Conservation (phyloP, 2,329 filamentous ascomycete species). For the Aphanocladium album region DNA sequence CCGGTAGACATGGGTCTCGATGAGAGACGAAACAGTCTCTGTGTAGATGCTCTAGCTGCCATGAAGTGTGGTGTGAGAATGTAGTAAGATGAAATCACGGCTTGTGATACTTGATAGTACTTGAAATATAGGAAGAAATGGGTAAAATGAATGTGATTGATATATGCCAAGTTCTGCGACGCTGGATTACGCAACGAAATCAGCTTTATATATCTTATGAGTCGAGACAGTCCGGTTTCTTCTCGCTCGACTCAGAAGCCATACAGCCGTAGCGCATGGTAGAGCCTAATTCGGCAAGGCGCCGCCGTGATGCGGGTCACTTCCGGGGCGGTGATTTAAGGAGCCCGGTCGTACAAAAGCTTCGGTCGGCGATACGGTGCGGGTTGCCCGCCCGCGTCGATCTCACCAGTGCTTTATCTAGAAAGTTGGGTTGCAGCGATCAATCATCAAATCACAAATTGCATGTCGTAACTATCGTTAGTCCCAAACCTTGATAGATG, state of each 20-base stretch:
- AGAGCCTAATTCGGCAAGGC: not conserved
- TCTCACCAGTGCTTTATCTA: too few species aligned
- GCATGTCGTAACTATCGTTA: too few species aligned
- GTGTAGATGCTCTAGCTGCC: not conserved
- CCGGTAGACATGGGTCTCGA: not conserved
- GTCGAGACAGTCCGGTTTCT: not conserved
- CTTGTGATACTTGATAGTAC: not conserved
- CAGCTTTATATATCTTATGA: not conserved
- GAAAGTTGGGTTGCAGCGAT: too few species aligned
- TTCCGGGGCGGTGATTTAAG: not conserved
- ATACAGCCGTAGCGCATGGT: not conserved
- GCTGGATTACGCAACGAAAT: too few species aligned
- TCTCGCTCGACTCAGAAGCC: not conserved
- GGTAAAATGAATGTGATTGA: not conserved
- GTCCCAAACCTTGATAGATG: too few species aligned
- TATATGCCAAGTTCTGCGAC: too few species aligned
- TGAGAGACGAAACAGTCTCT: not conserved
- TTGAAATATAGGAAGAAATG: not conserved
- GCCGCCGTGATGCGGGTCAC: not conserved
- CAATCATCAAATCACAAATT: too few species aligned
- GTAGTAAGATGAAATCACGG: not conserved
- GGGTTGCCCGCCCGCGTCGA: not conserved
- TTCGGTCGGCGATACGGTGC: not conserved
- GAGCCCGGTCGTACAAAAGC: not conserved
- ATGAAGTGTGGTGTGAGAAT: not conserved